Evolutionary conservation across 2,329 filamentous ascomycete genomes (phyloP), one percentile per base, ranked within the genome.

Genomic region (Fusarium pseudocircinatum): DNA sequence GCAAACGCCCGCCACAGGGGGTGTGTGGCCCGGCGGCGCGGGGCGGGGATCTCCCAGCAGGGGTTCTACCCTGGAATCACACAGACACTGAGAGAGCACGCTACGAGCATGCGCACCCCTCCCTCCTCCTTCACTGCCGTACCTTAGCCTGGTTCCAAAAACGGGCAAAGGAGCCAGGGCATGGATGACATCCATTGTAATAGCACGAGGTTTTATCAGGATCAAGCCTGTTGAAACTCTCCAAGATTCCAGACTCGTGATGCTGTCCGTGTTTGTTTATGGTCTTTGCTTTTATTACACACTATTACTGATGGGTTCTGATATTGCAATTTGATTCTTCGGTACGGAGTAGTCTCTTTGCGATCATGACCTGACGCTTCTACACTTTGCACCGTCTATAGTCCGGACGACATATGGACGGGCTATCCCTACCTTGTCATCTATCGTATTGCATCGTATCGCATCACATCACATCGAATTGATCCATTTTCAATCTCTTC

Each of bases 21-120:
- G 56, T 49, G 42, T 49, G 32, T 40, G 56, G 65, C 67, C 65
- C 67, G 64, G 65, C 67, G 67, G 36, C 40, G 40, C 36, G 30
- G 67, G 64, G 50, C 50, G 71, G 74, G 63, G 71, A 72, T 72
- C 69, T 63, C 42, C 62, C 50, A 71, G 56, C 63, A 67, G 43
- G 65, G 63, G 37, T 50, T 67, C 50, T 39, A 39, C 60, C 63
- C 50, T 58, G 59, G 37, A 34, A 63, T 46, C 43, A 62, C 44
- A 63, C 59, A 52, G 40, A 52, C 58, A 52, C 34, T 28, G 34
- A n/a, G 34, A 39, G 50, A 20, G 24, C 20, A 53, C 50, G 34
- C 50, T 53, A 53, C 50, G 34, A 53, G 15, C 18, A 28, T 50
- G 47, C 34, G 26, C 47, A 30, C 37, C 54, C 52, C 42, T 40